phyloP scores from a whole-genome alignment of 208 protist genomes.

The Trypanosoma theileri region DNA sequence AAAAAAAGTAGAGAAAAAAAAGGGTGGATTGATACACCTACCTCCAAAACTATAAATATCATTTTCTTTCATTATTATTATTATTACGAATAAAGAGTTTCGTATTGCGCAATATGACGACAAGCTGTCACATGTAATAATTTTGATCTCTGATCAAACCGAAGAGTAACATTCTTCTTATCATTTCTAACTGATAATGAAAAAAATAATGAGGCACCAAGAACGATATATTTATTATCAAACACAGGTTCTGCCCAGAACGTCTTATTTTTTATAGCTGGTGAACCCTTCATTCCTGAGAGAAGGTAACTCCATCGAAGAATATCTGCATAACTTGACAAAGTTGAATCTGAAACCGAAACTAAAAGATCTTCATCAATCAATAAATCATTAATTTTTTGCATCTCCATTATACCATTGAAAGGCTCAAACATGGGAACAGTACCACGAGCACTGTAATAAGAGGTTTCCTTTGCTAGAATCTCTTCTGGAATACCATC shows the following conservation, averaged over 20 bases:
- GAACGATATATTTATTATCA: constrained; percentile 1
- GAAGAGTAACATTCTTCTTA: constrained; percentile 12
- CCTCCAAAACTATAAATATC: constrained; percentile 20
- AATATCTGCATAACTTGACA: not conserved
- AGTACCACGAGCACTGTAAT: constrained; percentile 9
- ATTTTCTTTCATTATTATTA: not conserved
- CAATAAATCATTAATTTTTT: not conserved
- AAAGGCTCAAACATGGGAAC: not conserved
- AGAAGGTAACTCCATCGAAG: constrained; percentile 16
- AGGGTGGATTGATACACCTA: constrained; percentile 34
- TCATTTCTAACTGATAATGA: not conserved
- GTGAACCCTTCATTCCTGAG: not conserved
- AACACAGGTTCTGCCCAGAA: constrained; percentile 8
- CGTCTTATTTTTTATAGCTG: not conserved
- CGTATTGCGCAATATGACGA: constrained; percentile 2
- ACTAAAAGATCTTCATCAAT: not conserved
- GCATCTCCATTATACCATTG: not conserved
- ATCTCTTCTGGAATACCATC: constrained; percentile 6
- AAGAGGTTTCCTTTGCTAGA: constrained; percentile 10
- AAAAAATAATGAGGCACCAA: not conserved
- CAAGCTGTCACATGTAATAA: constrained; percentile 1
- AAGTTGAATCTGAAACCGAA: no score
- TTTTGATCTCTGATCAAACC: not conserved
- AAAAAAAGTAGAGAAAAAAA: constrained; percentile 32
- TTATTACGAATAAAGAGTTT: constrained; percentile 10